Conservation (phyloP, 140 eudicot genomes). For the Erigeron philadelphicus region DNA sequence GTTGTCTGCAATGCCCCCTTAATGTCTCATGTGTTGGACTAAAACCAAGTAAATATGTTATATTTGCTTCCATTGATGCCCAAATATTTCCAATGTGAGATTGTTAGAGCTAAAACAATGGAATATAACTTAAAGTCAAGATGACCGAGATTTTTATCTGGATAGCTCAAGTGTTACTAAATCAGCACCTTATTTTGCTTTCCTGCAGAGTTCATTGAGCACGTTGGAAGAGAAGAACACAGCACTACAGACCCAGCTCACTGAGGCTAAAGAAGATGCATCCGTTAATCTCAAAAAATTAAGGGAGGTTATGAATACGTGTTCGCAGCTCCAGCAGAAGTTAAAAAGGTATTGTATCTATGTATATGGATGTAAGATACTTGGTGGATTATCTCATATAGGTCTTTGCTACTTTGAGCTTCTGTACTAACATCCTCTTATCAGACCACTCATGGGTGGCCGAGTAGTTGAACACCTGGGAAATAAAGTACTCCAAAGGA, state of each 20-base stretch:
- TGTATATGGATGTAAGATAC: neutral
- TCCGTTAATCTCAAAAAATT: conserved; percentile 49
- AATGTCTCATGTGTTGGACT: neutral
- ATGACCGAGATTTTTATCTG: conserved; percentile 11
- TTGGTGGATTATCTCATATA: too few species aligned
- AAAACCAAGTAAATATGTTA: neutral
- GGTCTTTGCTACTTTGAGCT: too few species aligned
- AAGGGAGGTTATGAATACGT: conserved; percentile 62
- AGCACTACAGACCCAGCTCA: conserved; percentile 56
- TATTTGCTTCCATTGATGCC: conserved; percentile 15
- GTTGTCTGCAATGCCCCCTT: neutral
- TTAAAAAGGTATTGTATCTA: conserved; percentile 47
- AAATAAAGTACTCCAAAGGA: too few species aligned
- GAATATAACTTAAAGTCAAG: neutral
- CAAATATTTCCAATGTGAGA: conserved; percentile 7
- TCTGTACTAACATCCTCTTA: too few species aligned
- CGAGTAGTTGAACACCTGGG: too few species aligned
- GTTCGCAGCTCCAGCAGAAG: conserved; percentile 65
- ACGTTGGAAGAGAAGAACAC: conserved; percentile 66
- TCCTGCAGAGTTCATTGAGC: conserved; percentile 60
- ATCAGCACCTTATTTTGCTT: conserved; percentile 7
- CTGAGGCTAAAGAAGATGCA: conserved; percentile 60
- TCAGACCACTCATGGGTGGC: too few species aligned
- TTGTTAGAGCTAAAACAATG: neutral
- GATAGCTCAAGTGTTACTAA: neutral